A percentile compares a stretch with the other conserved stretches of the same genome.
Evolutionary conservation across 148 eudicot species (phyloP).

Genomic region (Silene uniflora): DNA sequence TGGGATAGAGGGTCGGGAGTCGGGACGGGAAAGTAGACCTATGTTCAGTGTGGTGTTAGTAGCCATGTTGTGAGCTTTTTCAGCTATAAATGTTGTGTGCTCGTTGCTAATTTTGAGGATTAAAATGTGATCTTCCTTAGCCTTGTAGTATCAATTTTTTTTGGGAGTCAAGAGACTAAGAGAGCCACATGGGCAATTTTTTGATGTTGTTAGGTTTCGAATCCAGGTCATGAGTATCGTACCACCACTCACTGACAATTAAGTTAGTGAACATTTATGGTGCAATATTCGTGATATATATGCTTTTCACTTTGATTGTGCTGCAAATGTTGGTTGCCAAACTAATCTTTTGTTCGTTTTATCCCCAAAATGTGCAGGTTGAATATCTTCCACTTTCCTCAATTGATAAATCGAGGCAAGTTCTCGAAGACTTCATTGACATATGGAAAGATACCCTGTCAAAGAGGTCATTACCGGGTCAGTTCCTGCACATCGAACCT

Average conservation of each 20-base stretch:
- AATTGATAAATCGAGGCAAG: slow-evolving; percentile 58
- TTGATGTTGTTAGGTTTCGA: too few relatives aligned
- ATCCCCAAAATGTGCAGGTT: slow-evolving; percentile 49
- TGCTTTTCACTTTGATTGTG: neutral
- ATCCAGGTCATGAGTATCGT: too few relatives aligned
- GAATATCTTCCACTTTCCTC: slow-evolving; percentile 89
- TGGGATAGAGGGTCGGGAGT: too few relatives aligned
- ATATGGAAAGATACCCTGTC: slow-evolving; percentile 68
- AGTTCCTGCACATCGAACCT: slow-evolving; percentile 67
- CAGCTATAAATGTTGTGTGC: neutral
- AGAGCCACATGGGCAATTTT: too few relatives aligned
- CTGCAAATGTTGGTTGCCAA: neutral
- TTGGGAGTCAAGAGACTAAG: neutral
- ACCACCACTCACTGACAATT: too few relatives aligned
- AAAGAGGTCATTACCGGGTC: slow-evolving; percentile 78
- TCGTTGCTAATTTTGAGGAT: neutral
- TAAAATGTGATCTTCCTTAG: neutral
- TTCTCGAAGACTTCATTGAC: slow-evolving; percentile 71
- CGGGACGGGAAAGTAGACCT: too few relatives aligned
- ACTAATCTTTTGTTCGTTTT: neutral
- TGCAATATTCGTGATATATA: neutral
- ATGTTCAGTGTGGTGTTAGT: neutral
- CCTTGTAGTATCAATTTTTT: neutral
- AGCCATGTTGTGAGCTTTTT: neutral
- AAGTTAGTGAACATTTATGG: neutral